Percentiles rank a stretch among this genome's conserved stretches.
phyloP scores from a whole-genome alignment of 495 filamentous ascomycete genomes.

The Thermochaetoides thermophila region DNA sequence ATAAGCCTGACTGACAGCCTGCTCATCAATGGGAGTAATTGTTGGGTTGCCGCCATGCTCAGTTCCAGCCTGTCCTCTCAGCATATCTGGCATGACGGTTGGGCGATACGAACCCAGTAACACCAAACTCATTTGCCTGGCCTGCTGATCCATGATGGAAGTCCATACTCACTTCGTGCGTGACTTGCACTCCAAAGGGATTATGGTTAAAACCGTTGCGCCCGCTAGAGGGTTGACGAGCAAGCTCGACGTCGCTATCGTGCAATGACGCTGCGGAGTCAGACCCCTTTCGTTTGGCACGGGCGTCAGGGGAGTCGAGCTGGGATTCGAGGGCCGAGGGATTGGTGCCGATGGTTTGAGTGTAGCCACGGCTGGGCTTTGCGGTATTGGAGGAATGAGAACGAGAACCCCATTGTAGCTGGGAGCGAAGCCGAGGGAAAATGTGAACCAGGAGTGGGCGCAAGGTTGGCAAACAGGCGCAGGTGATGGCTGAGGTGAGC shows the following conservation, averaged over 20 bases:
- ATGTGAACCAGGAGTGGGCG: constrained; percentile 29
- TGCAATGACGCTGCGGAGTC: not conserved
- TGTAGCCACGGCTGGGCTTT: not conserved
- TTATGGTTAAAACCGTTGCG: not conserved
- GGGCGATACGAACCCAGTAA: not conserved
- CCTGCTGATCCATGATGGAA: not conserved
- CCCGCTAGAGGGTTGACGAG: not conserved
- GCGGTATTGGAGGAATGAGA: not conserved
- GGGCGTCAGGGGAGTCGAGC: not conserved
- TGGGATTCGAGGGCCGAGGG: constrained; percentile 1
- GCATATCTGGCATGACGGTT: not conserved
- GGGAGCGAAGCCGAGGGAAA: constrained; percentile 10
- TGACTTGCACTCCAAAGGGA: constrained; percentile 5
- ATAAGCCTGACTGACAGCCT: no score
- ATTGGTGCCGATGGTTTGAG: not conserved
- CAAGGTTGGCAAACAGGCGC: constrained; percentile 34
- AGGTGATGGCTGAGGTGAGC: constrained; percentile 38
- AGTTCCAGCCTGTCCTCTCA: not conserved
- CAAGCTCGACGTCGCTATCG: constrained; percentile 5
- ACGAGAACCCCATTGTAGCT: not conserved
- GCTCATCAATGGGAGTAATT: no score
- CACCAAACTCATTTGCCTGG: not conserved
- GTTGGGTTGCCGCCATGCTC: no score
- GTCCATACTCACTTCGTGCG: not conserved
- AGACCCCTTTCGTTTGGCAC: not conserved